These are phyloP conservation scores for Xylaria sp. DNA, from an alignment of 2,329 filamentous ascomycete species.

Conservation along the genomic window DNA sequence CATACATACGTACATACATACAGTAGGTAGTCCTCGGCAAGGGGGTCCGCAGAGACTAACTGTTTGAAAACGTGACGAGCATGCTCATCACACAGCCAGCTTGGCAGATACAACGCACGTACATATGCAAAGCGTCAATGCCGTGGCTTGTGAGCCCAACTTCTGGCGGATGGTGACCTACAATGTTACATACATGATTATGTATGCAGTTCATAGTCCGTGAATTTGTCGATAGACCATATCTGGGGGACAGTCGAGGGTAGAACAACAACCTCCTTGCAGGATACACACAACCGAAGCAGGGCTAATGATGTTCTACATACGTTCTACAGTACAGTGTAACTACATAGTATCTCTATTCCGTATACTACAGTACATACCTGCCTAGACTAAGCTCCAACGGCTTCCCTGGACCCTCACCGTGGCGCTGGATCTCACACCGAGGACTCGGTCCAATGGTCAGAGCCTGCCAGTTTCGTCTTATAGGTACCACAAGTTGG, in stretches of 20 bases:
- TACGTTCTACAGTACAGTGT: neutral
- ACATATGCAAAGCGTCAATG: constrained; percentile 46
- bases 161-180: constrained; percentile 38
- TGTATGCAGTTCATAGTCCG: constrained; percentile 34
- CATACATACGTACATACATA: neutral
- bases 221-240: constrained; percentile 16
- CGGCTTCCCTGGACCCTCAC: constrained; percentile 29
- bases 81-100: constrained; percentile 28
- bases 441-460: constrained; percentile 24
- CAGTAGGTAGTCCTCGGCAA: constrained; percentile 6
- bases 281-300: constrained; percentile 4
- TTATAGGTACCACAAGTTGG: constrained; percentile 9
- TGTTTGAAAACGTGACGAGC: constrained; percentile 29
- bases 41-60: constrained; percentile 21
- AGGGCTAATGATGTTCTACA: neutral
- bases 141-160: constrained; percentile 46
- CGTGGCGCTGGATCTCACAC: constrained; percentile 38
- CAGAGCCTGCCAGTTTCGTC: constrained; percentile 19
- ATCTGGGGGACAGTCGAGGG: neutral
- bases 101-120: constrained; percentile 38
- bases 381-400: constrained; percentile 14
- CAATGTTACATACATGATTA: constrained; percentile 22
- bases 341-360: neutral
- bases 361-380: too few relatives aligned
- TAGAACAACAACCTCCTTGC: neutral